These are phyloP conservation scores for Aspergillus asperescens DNA, from an alignment of 495 filamentous ascomycete genomes.

Conservation along the genomic window DNA sequence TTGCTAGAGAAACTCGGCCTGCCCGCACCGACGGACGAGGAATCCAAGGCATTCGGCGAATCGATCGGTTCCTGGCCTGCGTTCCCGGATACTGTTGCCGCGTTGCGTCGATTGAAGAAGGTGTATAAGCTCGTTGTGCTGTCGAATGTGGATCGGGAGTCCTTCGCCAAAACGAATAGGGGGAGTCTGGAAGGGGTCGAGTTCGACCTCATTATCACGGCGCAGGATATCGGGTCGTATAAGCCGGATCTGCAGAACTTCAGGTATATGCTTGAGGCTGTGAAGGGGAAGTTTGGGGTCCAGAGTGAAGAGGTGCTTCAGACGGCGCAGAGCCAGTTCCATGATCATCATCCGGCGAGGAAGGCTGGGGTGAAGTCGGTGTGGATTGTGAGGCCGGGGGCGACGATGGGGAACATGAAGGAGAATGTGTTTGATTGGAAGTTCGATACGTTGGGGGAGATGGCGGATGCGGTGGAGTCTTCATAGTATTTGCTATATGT, in stretches of 20 bases:
- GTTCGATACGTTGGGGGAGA: conserved; percentile 63
- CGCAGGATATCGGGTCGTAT: conserved; percentile 69
- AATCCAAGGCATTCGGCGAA: conserved; percentile 42
- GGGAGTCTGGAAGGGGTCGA: conserved; percentile 43
- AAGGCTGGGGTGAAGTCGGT: conserved; percentile 56
- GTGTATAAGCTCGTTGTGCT: conserved; percentile 66
- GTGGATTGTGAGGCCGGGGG: conserved; percentile 62
- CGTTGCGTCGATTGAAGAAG: conserved; percentile 49
- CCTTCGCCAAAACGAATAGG: conserved; percentile 50
- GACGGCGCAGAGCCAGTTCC: conserved; percentile 62
- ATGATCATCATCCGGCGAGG: conserved; percentile 67
- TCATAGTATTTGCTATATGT: no score
- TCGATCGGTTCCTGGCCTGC: conserved; percentile 57
- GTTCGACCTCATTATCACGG: conserved; percentile 70
- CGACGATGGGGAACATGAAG: conserved; percentile 38
- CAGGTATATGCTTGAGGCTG: conserved; percentile 52
- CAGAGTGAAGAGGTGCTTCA: conserved; percentile 55
- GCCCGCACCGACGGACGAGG: conserved; percentile 24
- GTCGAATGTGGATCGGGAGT: conserved; percentile 64
- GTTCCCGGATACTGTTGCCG: conserved; percentile 60
- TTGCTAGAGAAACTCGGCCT: conserved; percentile 41
- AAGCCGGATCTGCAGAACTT: conserved; percentile 69
- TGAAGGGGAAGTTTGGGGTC: conserved; percentile 51
- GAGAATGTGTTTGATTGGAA: conserved; percentile 50
- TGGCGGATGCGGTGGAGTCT: conserved; percentile 68